Conservation (phyloP, 2,329 filamentous ascomycete genomes). For the Neonectria faginata region DNA sequence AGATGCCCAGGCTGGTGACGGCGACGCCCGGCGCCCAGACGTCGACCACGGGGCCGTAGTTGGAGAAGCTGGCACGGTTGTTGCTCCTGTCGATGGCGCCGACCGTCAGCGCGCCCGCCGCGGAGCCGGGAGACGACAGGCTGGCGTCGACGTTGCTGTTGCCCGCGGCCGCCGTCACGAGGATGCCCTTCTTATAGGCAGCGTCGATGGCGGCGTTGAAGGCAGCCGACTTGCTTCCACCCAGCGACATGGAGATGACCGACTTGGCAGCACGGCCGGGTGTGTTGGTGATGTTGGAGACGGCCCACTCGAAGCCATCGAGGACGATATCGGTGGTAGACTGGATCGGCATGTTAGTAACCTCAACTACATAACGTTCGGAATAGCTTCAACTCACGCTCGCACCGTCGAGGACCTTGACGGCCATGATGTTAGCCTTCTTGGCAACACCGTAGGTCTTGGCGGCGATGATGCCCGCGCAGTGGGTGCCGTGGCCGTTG, state of each 20-base stretch:
- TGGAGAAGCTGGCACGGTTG: conserved; percentile 58
- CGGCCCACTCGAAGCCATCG: conserved; percentile 54
- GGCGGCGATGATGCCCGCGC: conserved; percentile 59
- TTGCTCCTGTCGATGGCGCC: conserved; percentile 59
- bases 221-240: conserved; percentile 57
- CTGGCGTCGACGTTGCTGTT: conserved; percentile 58
- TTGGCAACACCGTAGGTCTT: conserved; percentile 61
- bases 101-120: conserved; percentile 63
- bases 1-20: conserved; percentile 61
- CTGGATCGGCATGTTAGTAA: conserved; percentile 19
- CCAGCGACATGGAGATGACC: conserved; percentile 68
- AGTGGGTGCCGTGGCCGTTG: conserved; percentile 61
- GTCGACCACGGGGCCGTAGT: conserved; percentile 62
- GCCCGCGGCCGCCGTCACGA: conserved; percentile 67
- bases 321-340: conserved; percentile 44
- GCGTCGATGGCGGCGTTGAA: conserved; percentile 63
- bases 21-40: conserved; percentile 63
- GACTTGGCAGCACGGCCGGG: conserved; percentile 55
- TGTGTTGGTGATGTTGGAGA: conserved; percentile 54
- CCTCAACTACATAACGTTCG: neutral
- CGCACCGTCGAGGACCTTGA: conserved; percentile 57
- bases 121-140: conserved; percentile 61
- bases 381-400: conserved; percentile 27
- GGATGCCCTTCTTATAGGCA: conserved; percentile 60
- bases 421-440: conserved; percentile 54